Evolutionary conservation across 1,139 yeast genomes (phyloP), one percentile per base, ranked within the genome.

Genomic region (Yamadazyma jaroonii): DNA sequence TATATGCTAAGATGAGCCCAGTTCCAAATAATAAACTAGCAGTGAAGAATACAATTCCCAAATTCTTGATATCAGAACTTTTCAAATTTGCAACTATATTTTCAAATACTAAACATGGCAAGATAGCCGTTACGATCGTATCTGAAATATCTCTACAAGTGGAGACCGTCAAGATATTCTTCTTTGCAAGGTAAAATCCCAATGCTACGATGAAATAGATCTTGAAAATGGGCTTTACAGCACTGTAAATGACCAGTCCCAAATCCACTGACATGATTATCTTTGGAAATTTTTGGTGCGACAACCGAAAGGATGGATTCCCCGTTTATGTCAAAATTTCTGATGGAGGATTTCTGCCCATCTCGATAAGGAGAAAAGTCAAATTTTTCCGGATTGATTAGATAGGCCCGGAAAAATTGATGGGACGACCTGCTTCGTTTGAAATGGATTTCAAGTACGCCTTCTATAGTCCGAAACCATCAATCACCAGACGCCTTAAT

Each of bases 201-300:
- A 82, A 61, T 2, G 72, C 81, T 6, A 87, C 74, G 52, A 87
- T 84, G 51, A 85, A 63, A 52, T 88, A 87, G 47, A 89, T 87
- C 63, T 90, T 89, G 62, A 88, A 70, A 42, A 89, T 83, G 17
- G 97, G 97, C 62, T 88, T 89, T 35, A 84, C 84, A 0, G 96
- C 79, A 13, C 87, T 74, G 59, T 82, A 89, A 10, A 89, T 82
- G 30, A 89, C 79, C 32, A 73, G 73, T 9, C 96, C 95, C 13
- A 88, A 56, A 1, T 42, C 48, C 10, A 46, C 39, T 17, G 42
- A 3, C 35, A 32, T 31, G 32, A n/a, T 17, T 4, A 17, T 17
- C 20, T 17, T 17, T 17, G 20, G 20, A 17, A 17, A 17, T 17
- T 17, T 17, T 17, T 17, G 4, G 20, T 17, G 20, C 20, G 20